Evolutionary conservation across 257 asterid species (phyloP).

Genomic region (Fraxinus anomala): DNA sequence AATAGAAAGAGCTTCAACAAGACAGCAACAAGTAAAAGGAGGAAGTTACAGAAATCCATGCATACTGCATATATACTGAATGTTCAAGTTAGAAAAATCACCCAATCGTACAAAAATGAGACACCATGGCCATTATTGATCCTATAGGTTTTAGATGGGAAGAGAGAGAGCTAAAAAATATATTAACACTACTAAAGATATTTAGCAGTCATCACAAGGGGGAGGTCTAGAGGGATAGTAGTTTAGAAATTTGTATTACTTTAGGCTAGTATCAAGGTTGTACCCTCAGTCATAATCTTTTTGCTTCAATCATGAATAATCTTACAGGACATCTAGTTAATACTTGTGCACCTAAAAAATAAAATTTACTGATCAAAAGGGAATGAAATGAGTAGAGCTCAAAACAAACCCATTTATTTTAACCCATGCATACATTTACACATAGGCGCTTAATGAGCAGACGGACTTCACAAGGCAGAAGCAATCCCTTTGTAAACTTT

Average conservation of each 20-base stretch:
- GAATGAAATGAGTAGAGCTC: not conserved
- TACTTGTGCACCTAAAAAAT: not conserved
- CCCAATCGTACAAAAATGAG: not conserved
- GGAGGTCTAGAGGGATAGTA: not conserved
- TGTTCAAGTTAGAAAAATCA: not conserved
- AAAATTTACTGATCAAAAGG: not conserved
- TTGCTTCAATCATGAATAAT: not conserved
- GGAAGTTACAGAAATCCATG: constrained; percentile 8
- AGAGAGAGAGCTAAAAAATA: not conserved
- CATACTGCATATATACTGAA: constrained; percentile 9
- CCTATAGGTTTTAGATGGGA: not conserved
- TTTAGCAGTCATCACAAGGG: not conserved
- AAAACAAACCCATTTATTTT: not conserved
- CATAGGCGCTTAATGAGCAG: not conserved
- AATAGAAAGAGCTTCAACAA: constrained; percentile 10
- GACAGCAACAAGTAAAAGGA: constrained; percentile 23
- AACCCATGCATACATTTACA: not conserved
- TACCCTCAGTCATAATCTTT: not conserved
- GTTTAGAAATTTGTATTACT: not conserved
- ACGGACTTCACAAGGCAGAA: not conserved
- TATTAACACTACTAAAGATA: not conserved
- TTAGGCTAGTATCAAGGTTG: not conserved
- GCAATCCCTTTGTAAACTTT: not conserved
- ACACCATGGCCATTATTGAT: not conserved
- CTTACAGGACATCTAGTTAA: not conserved